Conservation (phyloP, 2,329 filamentous ascomycete species). For the Neocucurbitaria cava region DNA sequence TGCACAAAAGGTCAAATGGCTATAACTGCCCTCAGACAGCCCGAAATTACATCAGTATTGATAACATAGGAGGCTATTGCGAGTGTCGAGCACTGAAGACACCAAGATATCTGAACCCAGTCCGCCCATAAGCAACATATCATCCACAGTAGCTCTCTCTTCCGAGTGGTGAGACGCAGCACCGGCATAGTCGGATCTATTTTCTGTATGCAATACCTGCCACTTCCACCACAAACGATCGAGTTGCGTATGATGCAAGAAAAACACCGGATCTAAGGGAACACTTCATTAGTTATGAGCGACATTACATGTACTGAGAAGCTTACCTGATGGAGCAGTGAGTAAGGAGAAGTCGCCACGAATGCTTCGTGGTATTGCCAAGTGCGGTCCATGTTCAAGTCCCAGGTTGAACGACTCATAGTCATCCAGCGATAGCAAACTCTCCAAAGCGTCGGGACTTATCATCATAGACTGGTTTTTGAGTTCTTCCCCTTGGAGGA, state of each 20-base stretch:
- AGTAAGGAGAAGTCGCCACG: conserved; percentile 36
- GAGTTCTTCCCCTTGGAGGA: conserved; percentile 13
- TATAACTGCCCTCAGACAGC: no score
- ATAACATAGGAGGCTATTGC: conserved; percentile 1
- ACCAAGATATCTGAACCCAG: neutral
- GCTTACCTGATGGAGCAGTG: conserved; percentile 33
- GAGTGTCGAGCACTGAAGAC: neutral
- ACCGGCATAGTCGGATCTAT: neutral
- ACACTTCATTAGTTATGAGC: no score
- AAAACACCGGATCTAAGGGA: conserved; percentile 34
- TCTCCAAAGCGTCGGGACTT: neutral
- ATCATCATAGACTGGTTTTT: neutral
- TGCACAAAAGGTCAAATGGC: no score
- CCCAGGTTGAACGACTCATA: conserved; percentile 17
- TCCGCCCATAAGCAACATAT: conserved; percentile 1
- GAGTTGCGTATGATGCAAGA: conserved; percentile 41
- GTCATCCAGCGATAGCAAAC: neutral
- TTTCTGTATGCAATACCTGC: conserved; percentile 19
- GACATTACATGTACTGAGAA: no score
- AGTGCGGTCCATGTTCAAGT: conserved; percentile 38
- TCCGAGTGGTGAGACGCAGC: neutral
- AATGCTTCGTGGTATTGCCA: conserved; percentile 30
- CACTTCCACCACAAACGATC: conserved; percentile 41
- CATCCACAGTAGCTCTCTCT: neutral
- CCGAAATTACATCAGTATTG: neutral